Evolutionary conservation across 2,329 filamentous ascomycete genomes (phyloP).

Genomic region (Tetracladium maxilliforme): DNA sequence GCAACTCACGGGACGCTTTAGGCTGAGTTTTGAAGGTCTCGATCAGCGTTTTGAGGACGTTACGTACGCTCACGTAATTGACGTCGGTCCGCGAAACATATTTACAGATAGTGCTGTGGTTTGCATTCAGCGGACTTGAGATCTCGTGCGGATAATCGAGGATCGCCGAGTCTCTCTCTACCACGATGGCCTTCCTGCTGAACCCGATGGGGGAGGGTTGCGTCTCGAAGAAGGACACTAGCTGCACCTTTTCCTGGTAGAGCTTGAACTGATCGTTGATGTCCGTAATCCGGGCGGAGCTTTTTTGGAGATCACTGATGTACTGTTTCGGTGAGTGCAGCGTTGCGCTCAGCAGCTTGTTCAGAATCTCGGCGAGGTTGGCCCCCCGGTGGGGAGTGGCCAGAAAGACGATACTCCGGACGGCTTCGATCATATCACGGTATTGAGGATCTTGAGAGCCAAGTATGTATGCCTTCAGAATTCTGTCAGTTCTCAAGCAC

Average conservation of each 20-base stretch:
- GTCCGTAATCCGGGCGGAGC: constrained; percentile 17
- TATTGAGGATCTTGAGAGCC: constrained; percentile 12
- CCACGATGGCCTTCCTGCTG: constrained; percentile 12
- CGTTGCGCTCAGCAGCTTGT: constrained; percentile 16
- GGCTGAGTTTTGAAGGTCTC: too few relatives aligned
- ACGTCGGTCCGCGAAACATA: constrained; percentile 18
- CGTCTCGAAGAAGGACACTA: constrained; percentile 32
- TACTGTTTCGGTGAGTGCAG: constrained; percentile 18
- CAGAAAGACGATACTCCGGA: constrained; percentile 22
- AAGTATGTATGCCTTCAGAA: constrained; percentile 5
- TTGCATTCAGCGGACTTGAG: constrained; percentile 19
- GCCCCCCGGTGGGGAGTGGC: constrained; percentile 25
- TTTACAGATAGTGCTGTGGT: constrained; percentile 27
- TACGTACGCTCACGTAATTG: constrained; percentile 18
- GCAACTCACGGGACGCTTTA: too few relatives aligned
- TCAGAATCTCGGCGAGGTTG: constrained; percentile 18
- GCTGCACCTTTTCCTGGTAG: constrained; percentile 15
- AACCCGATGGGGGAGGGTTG: constrained; percentile 11
- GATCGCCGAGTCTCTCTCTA: constrained; percentile 23
- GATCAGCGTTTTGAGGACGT: constrained; percentile 13
- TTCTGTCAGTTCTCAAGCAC: neutral
- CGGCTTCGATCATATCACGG: constrained; percentile 11
- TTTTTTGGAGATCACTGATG: constrained; percentile 20
- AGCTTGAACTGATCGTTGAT: constrained; percentile 30
- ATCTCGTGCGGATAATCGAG: constrained; percentile 25